These are phyloP conservation scores for Pichia kudriavzevii DNA, from an alignment of 1,139 yeast species.

Conservation along the genomic window DNA sequence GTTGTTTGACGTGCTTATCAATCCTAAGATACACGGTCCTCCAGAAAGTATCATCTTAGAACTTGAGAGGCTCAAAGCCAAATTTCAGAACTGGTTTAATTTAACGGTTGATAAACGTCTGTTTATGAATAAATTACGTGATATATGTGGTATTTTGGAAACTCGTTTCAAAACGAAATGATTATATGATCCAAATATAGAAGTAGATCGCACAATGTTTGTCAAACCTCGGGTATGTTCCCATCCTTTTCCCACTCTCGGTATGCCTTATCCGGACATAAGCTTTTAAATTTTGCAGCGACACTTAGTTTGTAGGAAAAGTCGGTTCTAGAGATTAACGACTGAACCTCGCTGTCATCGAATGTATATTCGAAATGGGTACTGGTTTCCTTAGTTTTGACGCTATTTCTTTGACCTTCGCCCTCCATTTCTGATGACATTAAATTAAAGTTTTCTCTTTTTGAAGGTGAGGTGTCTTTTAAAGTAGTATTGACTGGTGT, in stretches of 20 bases:
- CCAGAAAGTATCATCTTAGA: slow-evolving; percentile 15
- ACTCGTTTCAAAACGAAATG: slow-evolving; percentile 2
- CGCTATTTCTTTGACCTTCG: no score
- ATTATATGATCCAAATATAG: background rate
- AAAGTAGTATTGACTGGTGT: no score
- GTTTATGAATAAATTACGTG: slow-evolving; percentile 14
- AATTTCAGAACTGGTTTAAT: slow-evolving; percentile 22
- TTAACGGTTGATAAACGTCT: slow-evolving; percentile 17
- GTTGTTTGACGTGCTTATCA: slow-evolving; percentile 56
- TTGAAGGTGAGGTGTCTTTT: no score
- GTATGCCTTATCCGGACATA: slow-evolving; percentile 5
- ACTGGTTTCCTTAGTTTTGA: no score
- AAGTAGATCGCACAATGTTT: background rate
- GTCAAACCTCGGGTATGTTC: slow-evolving; percentile 3
- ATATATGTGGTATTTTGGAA: slow-evolving; percentile 15
- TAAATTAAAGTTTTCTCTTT: no score
- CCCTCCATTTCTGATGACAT: no score
- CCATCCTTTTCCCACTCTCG: slow-evolving; percentile 10
- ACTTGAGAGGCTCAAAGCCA: slow-evolving; percentile 10
- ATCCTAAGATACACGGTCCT: slow-evolving; percentile 34
- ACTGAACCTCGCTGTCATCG: no score
- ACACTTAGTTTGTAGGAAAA: no score
- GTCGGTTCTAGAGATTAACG: no score
- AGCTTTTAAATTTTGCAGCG: slow-evolving; percentile 7
- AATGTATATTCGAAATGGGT: no score